Conservation (phyloP, 441 rosid species). For the Populus hybrid region DNA sequence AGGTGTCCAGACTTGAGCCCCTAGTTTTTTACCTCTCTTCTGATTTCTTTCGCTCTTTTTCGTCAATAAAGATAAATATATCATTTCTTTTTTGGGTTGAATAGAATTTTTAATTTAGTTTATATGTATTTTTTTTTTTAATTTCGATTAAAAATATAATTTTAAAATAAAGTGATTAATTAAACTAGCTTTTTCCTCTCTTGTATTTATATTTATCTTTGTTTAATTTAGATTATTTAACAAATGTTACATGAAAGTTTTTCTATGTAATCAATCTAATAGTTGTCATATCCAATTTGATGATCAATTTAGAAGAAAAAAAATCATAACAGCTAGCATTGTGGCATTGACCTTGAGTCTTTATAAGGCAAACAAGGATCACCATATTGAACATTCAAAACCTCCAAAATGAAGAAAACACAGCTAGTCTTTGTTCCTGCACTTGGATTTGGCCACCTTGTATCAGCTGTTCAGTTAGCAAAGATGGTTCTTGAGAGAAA, state of each 20-base stretch:
- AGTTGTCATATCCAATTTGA: not conserved
- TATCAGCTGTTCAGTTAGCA: constrained; percentile 31
- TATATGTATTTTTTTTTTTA: too few species aligned
- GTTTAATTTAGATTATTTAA: too few species aligned
- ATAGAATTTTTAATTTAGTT: too few species aligned
- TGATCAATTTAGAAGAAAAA: not conserved
- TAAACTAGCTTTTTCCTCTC: too few species aligned
- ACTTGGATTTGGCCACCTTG: constrained; percentile 34
- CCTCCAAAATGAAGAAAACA: not conserved
- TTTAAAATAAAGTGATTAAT: too few species aligned
- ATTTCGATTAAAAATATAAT: too few species aligned
- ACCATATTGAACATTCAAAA: too few species aligned
- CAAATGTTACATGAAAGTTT: not conserved
- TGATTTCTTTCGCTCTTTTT: not conserved
- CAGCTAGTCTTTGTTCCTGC: constrained; percentile 23
- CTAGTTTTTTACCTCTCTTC: not conserved
- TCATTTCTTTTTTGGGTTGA: not conserved
- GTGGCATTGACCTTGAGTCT: not conserved
- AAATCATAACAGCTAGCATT: not conserved
- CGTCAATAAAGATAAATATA: not conserved
- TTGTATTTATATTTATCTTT: too few species aligned
- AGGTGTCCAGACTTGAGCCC: not conserved
- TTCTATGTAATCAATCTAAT: not conserved
- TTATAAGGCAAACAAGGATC: too few species aligned
- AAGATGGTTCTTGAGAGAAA: constrained; percentile 19